These are phyloP conservation scores for Tolypocladium ovalisporum DNA, from an alignment of 2,329 filamentous ascomycete species.

Conservation along the genomic window DNA sequence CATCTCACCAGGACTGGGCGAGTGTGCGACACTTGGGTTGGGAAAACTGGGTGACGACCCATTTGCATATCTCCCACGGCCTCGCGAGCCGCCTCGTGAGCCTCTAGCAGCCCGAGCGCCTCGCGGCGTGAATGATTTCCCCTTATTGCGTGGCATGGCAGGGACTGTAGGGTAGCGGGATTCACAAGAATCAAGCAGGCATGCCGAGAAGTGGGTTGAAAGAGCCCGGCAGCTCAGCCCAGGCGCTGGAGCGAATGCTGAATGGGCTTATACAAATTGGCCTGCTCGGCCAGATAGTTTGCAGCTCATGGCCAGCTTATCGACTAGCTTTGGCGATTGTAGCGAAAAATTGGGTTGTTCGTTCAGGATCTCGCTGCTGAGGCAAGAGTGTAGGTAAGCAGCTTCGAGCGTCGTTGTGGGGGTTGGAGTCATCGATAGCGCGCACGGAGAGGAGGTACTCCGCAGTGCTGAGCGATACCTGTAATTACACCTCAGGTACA, in stretches of 20 bases:
- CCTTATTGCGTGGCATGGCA: background rate
- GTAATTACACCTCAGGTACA: no score
- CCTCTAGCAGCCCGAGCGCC: background rate
- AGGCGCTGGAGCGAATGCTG: background rate
- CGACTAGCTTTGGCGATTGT: background rate
- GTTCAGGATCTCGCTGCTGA: background rate
- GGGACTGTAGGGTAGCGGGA: conserved; percentile 1
- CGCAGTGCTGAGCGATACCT: no score
- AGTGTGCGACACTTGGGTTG: background rate
- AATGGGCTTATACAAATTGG: background rate
- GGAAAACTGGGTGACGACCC: background rate
- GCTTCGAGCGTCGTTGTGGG: background rate
- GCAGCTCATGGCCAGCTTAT: background rate
- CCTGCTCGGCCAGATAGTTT: background rate
- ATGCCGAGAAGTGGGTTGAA: background rate
- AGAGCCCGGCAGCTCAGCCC: background rate
- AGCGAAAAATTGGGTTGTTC: no score
- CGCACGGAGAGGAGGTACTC: background rate
- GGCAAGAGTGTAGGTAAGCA: background rate
- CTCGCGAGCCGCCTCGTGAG: background rate
- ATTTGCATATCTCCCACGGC: background rate
- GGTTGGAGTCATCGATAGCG: background rate
- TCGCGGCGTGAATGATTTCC: background rate
- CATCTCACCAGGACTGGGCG: background rate
- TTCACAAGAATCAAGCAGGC: background rate